Evolutionary conservation across 2,329 filamentous ascomycete genomes (phyloP).

Genomic region (Arthrobotrys pseudoclavata): DNA sequence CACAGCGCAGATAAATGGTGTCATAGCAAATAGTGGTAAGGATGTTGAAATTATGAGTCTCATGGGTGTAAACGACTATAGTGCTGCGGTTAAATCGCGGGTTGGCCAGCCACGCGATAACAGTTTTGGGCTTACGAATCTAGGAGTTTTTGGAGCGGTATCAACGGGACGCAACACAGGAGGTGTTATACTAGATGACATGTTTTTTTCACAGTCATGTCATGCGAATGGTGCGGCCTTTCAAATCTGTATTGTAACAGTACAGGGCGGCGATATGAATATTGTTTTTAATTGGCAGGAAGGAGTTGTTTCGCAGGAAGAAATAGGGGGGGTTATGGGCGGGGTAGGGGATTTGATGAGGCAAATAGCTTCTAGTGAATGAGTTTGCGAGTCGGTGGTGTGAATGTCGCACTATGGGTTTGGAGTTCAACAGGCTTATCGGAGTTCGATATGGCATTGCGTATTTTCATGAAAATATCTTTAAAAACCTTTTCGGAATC

Average conservation of each 20-base stretch:
- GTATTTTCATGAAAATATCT: background rate
- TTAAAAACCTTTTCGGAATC: background rate
- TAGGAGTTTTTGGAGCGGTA: constrained; percentile 25
- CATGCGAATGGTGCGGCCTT: constrained; percentile 51
- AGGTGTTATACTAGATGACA: constrained; percentile 26
- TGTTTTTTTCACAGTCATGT: constrained; percentile 44
- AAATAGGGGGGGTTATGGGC: constrained; percentile 29
- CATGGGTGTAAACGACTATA: constrained; percentile 41
- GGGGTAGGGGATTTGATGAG: constrained; percentile 11
- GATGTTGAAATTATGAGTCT: constrained; percentile 51
- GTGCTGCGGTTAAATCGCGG: constrained; percentile 24
- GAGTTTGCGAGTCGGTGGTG: background rate
- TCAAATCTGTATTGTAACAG: constrained; percentile 43
- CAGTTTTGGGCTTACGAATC: constrained; percentile 46
- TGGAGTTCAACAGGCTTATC: constrained; percentile 15
- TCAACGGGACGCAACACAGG: background rate
- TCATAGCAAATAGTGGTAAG: constrained; percentile 31
- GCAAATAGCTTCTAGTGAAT: constrained; percentile 12
- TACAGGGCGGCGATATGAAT: constrained; percentile 45
- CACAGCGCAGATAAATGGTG: constrained; percentile 35
- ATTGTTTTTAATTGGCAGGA: constrained; percentile 53
- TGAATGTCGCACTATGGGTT: background rate
- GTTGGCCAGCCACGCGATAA: constrained; percentile 44
- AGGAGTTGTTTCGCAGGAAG: constrained; percentile 20
- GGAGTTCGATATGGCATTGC: constrained; percentile 1